These are phyloP conservation scores for Millerozyma miso DNA, from an alignment of 805 yeast genomes.

Conservation along the genomic window DNA sequence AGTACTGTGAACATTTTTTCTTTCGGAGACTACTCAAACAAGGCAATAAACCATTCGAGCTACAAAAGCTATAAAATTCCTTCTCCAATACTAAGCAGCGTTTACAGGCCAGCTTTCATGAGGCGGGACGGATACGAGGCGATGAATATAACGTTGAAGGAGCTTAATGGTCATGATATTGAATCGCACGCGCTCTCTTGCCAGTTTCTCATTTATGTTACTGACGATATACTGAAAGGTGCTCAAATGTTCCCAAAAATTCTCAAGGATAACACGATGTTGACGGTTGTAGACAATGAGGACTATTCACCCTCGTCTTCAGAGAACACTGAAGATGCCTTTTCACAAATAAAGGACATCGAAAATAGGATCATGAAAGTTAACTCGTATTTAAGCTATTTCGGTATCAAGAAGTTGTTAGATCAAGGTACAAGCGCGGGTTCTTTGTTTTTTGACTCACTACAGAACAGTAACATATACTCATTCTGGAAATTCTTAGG, in stretches of 20 bases:
- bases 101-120: constrained; percentile 20
- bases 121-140: constrained; percentile 6
- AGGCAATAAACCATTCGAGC: neutral
- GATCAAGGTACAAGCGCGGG: constrained; percentile 29
- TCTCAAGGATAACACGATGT: constrained; percentile 20
- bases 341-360: constrained; percentile 8
- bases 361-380: constrained; percentile 30
- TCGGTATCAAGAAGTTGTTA: constrained; percentile 29
- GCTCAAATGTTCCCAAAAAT: constrained; percentile 10
- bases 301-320: constrained; percentile 35
- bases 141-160: constrained; percentile 17
- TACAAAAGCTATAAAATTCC: constrained; percentile 13
- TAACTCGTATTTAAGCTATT: constrained; percentile 20
- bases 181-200: constrained; percentile 10
- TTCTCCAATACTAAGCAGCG: constrained; percentile 28
- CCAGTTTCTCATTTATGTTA: constrained; percentile 20
- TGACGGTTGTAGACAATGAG: constrained; percentile 35
- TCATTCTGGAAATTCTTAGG: constrained; percentile 29
- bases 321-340: constrained; percentile 24
- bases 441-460: constrained; percentile 22
- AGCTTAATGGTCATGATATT: constrained; percentile 13
- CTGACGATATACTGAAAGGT: constrained; percentile 14
- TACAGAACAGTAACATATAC: constrained; percentile 32
- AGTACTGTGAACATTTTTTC: constrained; percentile 17
- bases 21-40: constrained; percentile 6